These are phyloP conservation scores for Apiotrichum gamsii DNA, from an alignment of 1,284 basidiomycete species.

Conservation along the genomic window DNA sequence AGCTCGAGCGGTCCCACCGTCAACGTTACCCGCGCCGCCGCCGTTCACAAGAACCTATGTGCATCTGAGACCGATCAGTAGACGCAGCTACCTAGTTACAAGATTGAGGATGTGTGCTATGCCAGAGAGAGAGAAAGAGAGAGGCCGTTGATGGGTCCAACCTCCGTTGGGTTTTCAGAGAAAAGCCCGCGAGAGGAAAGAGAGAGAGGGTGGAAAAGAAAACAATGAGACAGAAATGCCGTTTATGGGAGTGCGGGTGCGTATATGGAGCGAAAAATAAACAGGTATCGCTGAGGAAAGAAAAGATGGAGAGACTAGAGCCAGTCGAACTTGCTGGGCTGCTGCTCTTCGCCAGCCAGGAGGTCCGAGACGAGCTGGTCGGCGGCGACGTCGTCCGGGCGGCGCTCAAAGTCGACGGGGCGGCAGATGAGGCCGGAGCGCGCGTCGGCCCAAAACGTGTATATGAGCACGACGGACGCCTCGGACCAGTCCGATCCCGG, in stretches of 20 bases:
- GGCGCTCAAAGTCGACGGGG: constrained; percentile 12
- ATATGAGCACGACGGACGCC: constrained; percentile 12
- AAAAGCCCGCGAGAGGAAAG: neutral
- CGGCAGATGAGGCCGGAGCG: constrained; percentile 5
- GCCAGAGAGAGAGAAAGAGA: no score
- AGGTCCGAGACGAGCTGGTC: constrained; percentile 13
- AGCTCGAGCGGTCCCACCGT: no score
- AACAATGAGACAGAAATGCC: neutral
- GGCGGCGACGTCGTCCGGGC: constrained; percentile 1
- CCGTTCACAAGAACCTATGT: no score
- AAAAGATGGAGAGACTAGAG: constrained; percentile 1
- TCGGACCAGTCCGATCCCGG: constrained; percentile 9
- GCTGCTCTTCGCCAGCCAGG: constrained; percentile 10
- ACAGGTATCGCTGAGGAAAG: neutral
- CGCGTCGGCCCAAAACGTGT: constrained; percentile 12
- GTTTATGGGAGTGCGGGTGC: neutral
- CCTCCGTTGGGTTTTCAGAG: no score
- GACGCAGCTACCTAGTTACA: no score
- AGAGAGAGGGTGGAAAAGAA: neutral
- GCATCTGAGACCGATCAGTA: no score
- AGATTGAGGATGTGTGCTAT: no score
- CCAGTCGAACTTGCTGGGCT: constrained; percentile 12
- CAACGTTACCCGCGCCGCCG: no score
- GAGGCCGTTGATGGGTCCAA: no score
- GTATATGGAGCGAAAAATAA: neutral